Base-by-base conservation (phyloP, 2,329 filamentous ascomycete genomes). In the Cucurbitaria berberidis region DNA sequence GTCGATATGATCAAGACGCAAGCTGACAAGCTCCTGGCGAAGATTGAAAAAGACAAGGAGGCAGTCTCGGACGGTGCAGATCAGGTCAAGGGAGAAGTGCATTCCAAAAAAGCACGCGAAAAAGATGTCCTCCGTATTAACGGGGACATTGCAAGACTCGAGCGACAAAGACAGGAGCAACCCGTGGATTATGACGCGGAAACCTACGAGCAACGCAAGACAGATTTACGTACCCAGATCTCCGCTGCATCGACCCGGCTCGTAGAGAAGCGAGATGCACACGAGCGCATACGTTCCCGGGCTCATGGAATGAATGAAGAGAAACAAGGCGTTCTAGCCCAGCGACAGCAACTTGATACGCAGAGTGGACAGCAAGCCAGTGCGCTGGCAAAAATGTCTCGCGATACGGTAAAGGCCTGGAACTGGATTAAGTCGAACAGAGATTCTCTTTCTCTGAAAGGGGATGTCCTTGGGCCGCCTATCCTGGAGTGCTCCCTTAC, bases 401-500 rank as follows among this genome's bases (percentile, higher is more conserved):
- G 70, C 0, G 89, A 97, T 51, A 85, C 89, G 2, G 83, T 83
- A 10, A 78, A 71, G 60, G 91, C 87, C 2, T 96, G 91, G 86
- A 81, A 87, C 36, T 99, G 93, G 93, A 82, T 98, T 45, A 83
- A 90, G 67, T 74, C 85, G 2, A 86, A 99, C 69, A 82, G 82
- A 53, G 70, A 82, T 48, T 51, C 30, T 1, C 44, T 74, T 1
- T 74, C 83, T 43, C 95, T 97, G 59, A 84, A 89, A 67, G 86
- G 89, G 60, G 82, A 89, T 52, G 87, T 97, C 4, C 91, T 89
- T 68, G 91, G 90, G 0, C 93, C 93, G 5, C 87, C 93, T 0
- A 84, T 95, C 67, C 79, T 96, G 27, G 88, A 84, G 52, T 96
- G 92, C 74, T 89, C 89, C 0, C 78, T 96, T 47, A 92, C 88